Base-by-base conservation (phyloP, 2,329 filamentous ascomycete genomes). In the Trichoderma sp. region DNA sequence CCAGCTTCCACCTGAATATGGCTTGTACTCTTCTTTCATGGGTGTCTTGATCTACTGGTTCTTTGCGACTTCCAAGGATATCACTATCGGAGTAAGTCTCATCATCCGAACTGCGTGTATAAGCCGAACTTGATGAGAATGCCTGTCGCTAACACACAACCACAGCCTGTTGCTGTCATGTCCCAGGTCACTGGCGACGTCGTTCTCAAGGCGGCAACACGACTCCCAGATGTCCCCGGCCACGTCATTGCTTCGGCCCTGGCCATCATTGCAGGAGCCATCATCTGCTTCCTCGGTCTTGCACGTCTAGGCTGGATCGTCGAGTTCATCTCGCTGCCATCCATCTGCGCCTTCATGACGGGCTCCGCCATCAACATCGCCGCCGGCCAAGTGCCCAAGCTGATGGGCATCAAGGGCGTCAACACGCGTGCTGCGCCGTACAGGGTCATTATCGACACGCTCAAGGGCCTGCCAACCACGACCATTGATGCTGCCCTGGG, bases 41-140 rank as follows among this genome's bases (percentile, higher is more conserved):
- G 95, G 95, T 73, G 95, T 98, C 24, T 82, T 97, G 74, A 86
- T 97, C 76, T 98, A 98, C 82, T 98, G 95, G 95, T 95, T 97
- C 81, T 98, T 98, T 79, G 95, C 95, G 51, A 98, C 95, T 0
- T 98, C 95, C 28, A 98, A 98, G 76, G 85, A 87, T 82, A 97
- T 97, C 79, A 96, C 93, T 21, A 96, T 97, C 74, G 93, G 93
- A 51, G 90, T 92, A 85, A 83, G 89, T 86, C 18, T 32, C 0
- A 8, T 14, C 57, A 11, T 32, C 14, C 11, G 9, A 30, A n/a
- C 15, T 7, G 39, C n/a, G 15, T 32, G n/a, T 3, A 24, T 3
- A 6, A 30, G 9, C 32, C 15, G 15, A 30, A 30, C 11, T 15
- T 32, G 28, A 56, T 30, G 24, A 14, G 6, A 24, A 18, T 43